These are phyloP conservation scores for Blumeriella jaapii DNA, from an alignment of 2,329 filamentous ascomycete genomes.

Conservation along the genomic window DNA sequence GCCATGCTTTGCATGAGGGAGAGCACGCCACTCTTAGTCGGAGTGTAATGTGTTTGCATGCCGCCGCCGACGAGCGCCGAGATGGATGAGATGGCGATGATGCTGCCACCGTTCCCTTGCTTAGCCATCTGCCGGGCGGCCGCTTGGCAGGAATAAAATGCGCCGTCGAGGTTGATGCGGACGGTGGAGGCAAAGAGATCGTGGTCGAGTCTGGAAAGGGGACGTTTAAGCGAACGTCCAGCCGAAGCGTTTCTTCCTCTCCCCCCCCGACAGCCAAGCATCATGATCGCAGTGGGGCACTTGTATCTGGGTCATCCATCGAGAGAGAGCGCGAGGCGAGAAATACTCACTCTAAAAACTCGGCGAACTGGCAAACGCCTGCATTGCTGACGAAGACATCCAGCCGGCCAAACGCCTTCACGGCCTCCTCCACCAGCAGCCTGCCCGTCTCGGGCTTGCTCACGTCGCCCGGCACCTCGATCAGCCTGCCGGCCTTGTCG, in stretches of 20 bases:
- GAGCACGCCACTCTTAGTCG: conserved; percentile 73
- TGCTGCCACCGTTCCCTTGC: conserved; percentile 59
- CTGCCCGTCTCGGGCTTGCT: conserved; percentile 60
- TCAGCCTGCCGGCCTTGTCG: conserved; percentile 39
- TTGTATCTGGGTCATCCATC: not conserved
- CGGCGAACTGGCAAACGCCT: conserved; percentile 77
- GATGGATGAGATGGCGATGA: conserved; percentile 67
- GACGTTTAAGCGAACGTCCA: not conserved
- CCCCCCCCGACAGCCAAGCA: not conserved
- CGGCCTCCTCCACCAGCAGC: conserved; percentile 53
- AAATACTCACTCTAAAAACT: conserved; percentile 57
- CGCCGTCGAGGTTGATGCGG: conserved; percentile 71
- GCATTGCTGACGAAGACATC: conserved; percentile 83
- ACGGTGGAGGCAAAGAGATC: conserved; percentile 63
- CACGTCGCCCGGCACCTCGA: conserved; percentile 67
- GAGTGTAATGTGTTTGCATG: conserved; percentile 73
- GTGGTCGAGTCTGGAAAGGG: conserved; percentile 42
- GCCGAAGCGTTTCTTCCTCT: no score
- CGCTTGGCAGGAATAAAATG: conserved; percentile 81
- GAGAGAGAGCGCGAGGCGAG: conserved; percentile 6
- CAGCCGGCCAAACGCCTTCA: conserved; percentile 48
- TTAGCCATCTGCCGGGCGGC: conserved; percentile 71
- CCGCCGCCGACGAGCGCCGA: conserved; percentile 68
- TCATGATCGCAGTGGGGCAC: no score
- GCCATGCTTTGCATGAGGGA: conserved; percentile 77